Evolutionary conservation across 1,284 basidiomycete genomes (phyloP).

Genomic region (Puccinia triticina): DNA sequence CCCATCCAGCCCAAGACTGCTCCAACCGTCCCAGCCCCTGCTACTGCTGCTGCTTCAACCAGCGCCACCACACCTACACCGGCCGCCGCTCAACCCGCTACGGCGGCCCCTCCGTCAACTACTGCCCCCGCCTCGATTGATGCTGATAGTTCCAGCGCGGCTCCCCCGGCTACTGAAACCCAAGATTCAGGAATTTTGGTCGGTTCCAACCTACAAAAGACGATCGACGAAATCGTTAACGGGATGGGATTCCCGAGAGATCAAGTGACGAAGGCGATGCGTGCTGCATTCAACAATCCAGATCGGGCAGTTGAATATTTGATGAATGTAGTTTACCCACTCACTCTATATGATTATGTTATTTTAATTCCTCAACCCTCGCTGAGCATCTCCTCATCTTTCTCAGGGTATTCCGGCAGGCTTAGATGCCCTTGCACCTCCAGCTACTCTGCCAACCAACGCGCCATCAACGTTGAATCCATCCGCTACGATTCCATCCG

Average conservation of each 20-base stretch:
- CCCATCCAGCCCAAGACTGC: conserved; percentile 57
- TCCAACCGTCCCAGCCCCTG: conserved; percentile 51
- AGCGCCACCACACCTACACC: conserved; percentile 54
- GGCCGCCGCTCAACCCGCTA: conserved; percentile 54
- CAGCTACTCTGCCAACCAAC: conserved; percentile 58
- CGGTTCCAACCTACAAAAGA: conserved; percentile 73
- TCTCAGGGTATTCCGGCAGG: conserved; percentile 78
- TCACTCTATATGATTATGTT: background rate
- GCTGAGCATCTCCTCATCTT: background rate
- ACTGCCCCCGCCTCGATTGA: conserved; percentile 54
- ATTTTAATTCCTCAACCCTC: conserved; percentile 38
- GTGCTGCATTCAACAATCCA: conserved; percentile 96
- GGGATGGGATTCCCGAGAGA: conserved; percentile 90
- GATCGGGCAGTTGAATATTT: conserved; percentile 97
- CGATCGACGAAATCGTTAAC: conserved; percentile 80
- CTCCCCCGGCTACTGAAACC: conserved; percentile 11
- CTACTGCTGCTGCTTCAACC: conserved; percentile 53
- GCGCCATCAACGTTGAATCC: conserved; percentile 62
- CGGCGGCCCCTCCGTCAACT: conserved; percentile 55
- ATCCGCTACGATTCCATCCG: conserved; percentile 59
- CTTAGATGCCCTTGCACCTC: conserved; percentile 60
- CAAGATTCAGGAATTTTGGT: conserved; percentile 63
- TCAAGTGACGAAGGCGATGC: conserved; percentile 80
- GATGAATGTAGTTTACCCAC: conserved; percentile 71
- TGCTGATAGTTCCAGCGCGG: conserved; percentile 13